These are phyloP conservation scores for Aspergillus wentii DNA, from an alignment of 495 filamentous ascomycete species.

Conservation along the genomic window DNA sequence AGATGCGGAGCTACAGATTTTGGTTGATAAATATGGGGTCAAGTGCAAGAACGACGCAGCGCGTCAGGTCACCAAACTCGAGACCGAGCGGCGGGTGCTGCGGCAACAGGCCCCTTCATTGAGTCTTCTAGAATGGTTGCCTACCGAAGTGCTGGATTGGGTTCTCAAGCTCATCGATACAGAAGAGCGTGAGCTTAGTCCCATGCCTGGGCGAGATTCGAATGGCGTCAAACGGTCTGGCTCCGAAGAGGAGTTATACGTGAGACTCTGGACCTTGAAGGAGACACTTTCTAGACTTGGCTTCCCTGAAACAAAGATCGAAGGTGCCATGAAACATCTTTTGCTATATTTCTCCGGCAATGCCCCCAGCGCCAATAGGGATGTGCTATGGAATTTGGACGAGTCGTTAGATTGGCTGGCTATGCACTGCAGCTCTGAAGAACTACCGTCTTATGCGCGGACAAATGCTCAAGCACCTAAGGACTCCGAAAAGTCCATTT, in stretches of 20 bases:
- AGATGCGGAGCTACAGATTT: conserved; percentile 70
- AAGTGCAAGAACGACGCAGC: conserved; percentile 63
- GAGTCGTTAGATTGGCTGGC: conserved; percentile 87
- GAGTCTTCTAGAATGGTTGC: conserved; percentile 71
- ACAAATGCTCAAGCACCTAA: conserved; percentile 25
- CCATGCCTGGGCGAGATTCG: conserved; percentile 20
- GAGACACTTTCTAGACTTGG: conserved; percentile 61
- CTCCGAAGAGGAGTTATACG: conserved; percentile 66
- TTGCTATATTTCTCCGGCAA: conserved; percentile 52
- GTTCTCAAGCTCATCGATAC: conserved; percentile 55
- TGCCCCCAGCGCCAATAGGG: conserved; percentile 47
- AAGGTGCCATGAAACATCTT: conserved; percentile 61
- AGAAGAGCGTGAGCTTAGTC: conserved; percentile 33
- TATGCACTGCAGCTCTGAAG: conserved; percentile 57
- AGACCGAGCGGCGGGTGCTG: conserved; percentile 74
- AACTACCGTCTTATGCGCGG: conserved; percentile 67
- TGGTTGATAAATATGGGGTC: conserved; percentile 74
- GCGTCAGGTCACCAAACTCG: conserved; percentile 64
- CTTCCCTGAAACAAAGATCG: conserved; percentile 58
- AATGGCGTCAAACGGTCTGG: conserved; percentile 25
- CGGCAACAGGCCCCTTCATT: conserved; percentile 67
- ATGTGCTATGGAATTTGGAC: conserved; percentile 76
- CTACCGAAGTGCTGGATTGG: conserved; percentile 69
- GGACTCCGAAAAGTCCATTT: conserved; percentile 31
- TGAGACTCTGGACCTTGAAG: conserved; percentile 76